These are phyloP conservation scores for Termitomyces sp. DNA, from an alignment of 768 basidiomycete genomes.

Conservation along the genomic window DNA sequence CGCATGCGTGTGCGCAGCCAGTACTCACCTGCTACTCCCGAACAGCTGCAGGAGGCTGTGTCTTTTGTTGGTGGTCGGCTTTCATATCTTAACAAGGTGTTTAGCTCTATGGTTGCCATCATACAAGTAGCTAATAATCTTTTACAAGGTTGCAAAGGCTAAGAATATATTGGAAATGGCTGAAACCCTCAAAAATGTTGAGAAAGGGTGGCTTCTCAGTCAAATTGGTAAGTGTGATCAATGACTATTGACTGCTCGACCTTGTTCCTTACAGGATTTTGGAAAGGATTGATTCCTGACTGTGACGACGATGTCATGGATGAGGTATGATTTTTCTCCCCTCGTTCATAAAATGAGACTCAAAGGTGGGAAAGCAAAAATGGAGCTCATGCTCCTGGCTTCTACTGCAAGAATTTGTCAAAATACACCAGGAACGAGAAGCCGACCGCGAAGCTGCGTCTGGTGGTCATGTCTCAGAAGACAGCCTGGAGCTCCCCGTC, in stretches of 20 bases:
- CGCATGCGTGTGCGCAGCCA: slow-evolving; percentile 47
- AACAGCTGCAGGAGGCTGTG: slow-evolving; percentile 47
- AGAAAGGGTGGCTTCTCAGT: slow-evolving; percentile 78
- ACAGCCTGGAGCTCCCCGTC: slow-evolving; percentile 54
- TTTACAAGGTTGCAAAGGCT: slow-evolving; percentile 49
- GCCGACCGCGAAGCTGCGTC: slow-evolving; percentile 37
- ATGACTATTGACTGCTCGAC: not conserved
- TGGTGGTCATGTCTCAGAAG: slow-evolving; percentile 29
- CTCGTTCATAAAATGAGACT: not conserved
- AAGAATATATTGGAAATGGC: slow-evolving; percentile 65
- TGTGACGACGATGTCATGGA: slow-evolving; percentile 90
- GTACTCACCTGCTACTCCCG: slow-evolving; percentile 26
- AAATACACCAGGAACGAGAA: slow-evolving; percentile 50
- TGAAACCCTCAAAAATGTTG: slow-evolving; percentile 59
- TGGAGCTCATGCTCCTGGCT: slow-evolving; percentile 84
- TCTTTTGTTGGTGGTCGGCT: slow-evolving; percentile 75
- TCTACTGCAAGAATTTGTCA: slow-evolving; percentile 71
- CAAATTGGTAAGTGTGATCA: slow-evolving; percentile 54
- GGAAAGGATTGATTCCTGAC: slow-evolving; percentile 64
- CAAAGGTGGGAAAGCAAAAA: slow-evolving; percentile 54
- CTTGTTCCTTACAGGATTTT: not conserved
- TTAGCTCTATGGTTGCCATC: not conserved
- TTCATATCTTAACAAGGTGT: slow-evolving; percentile 67
- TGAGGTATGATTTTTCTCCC: slow-evolving; percentile 51
- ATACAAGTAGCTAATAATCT: not conserved